Evolutionary conservation across 495 filamentous ascomycete genomes (phyloP).

Genomic region (Glutinoglossum americanum): DNA sequence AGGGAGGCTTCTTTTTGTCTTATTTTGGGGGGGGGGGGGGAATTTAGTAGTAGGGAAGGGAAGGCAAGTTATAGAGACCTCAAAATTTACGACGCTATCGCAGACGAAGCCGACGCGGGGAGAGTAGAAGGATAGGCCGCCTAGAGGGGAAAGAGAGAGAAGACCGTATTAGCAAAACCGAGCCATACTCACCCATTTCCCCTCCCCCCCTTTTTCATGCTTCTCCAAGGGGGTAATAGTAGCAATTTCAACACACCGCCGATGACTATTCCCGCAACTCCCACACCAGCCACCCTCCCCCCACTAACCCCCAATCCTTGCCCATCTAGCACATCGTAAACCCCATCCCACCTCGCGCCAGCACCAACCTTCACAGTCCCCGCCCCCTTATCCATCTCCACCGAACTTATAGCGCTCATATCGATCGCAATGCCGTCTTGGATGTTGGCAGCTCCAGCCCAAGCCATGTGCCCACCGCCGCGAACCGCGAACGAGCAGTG

Average conservation of each 20-base stretch:
- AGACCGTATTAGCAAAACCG: too few relatives aligned
- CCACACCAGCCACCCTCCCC: constrained; percentile 23
- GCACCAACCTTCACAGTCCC: constrained; percentile 24
- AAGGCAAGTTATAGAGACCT: too few relatives aligned
- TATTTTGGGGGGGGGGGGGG: too few relatives aligned
- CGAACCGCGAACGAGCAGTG: constrained; percentile 19
- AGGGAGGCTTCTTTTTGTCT: neutral
- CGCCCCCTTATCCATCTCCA: constrained; percentile 23
- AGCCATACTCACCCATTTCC: too few relatives aligned
- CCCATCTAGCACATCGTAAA: constrained; percentile 26
- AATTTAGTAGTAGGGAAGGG: too few relatives aligned
- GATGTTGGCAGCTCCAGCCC: constrained; percentile 30
- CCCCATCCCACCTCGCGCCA: constrained; percentile 29
- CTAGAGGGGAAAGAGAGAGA: constrained; percentile 9
- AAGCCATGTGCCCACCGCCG: constrained; percentile 25
- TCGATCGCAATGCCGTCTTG: constrained; percentile 31
- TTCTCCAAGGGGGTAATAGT: too few relatives aligned
- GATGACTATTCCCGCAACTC: constrained; percentile 19
- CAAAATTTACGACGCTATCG: constrained; percentile 17
- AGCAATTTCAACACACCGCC: constrained; percentile 23
- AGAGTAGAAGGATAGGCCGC: constrained; percentile 20
- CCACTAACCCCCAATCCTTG: constrained; percentile 25
- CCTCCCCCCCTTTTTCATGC: too few relatives aligned
- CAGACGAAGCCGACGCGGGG: constrained; percentile 15
- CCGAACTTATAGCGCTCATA: constrained; percentile 21